Base-by-base conservation (phyloP, 371 early-diverging fungal species). In the Circinella minor region DNA sequence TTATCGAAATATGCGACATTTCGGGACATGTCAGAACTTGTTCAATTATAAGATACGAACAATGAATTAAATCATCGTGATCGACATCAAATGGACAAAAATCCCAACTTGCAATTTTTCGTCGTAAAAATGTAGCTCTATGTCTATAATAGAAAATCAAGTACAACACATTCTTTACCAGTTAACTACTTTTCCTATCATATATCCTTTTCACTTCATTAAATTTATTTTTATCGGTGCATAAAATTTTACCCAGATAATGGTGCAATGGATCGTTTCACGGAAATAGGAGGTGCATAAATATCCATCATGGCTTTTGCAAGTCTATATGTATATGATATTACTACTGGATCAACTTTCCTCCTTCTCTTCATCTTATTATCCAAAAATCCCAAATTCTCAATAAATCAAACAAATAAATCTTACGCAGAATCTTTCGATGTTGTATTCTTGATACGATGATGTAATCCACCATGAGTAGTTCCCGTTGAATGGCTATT, bases 21-120 rank as follows among this genome's bases (percentile, higher is more conserved):
- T 88, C 90, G 7, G 87, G 86, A 61, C 87, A 74, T 43, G 77
- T 73, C 64, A 90, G 78, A 43, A 86, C 85, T 66, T 90, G 86
- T 72, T 89, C 83, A 68, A 92, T 85, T 66, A 91, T 87, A 39
- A 92, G 74, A 63, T 83, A 82, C 1, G 87, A 89, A 66, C 89
- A 88, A 66, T 90, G 90, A 70, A 91, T 80, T 59, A 91, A 71
- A 61, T 92, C 93, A 39, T 81, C 79, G 54, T 85, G 85, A 39
- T 81, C 75, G 36, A 90, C 74, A 63, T 88, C 88, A 73, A 89
- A 88, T 14, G 93, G 91, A 72, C 83, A 83, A 73, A 91, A 91
- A 49, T 89, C 88, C 92, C 93, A 91, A 55, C 85, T 86, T 13
- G 81, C 74, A 3, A 91, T 73, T 61, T 78, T 83, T 15, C 61